Conservation (phyloP, 23 red algal species). For the Cyanidium caldarium region DNA sequence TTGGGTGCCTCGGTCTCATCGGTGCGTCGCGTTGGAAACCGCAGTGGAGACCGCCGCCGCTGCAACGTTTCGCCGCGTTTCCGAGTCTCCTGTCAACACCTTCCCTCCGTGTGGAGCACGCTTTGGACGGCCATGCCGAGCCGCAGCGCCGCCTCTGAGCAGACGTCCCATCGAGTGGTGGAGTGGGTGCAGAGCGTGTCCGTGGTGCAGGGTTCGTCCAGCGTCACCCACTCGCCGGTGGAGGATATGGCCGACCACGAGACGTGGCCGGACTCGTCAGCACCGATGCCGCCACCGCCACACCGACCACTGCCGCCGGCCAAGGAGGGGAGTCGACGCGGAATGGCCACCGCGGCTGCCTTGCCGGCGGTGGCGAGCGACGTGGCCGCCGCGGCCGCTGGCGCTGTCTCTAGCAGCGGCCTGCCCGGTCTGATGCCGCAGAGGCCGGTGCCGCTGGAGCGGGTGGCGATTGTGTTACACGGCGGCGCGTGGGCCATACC, state of each 20-base stretch:
- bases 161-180: background rate
- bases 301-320: background rate
- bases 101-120: too few relatives aligned
- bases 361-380: background rate
- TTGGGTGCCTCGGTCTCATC: too few relatives aligned
- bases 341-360: too few relatives aligned
- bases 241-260: too few relatives aligned
- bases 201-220: background rate
- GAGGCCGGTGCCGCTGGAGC: background rate
- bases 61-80: too few relatives aligned
- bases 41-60: too few relatives aligned
- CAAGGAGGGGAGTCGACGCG: too few relatives aligned
- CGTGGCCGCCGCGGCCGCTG: background rate
- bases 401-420: background rate
- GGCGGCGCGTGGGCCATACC: slow-evolving; percentile 70
- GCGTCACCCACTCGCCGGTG: background rate
- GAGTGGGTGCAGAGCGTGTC: background rate
- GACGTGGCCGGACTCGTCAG: background rate
- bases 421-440: background rate
- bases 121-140: too few relatives aligned
- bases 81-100: too few relatives aligned
- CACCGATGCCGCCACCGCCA: background rate
- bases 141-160: too few relatives aligned
- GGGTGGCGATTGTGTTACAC: slow-evolving; percentile 33
- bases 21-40: too few relatives aligned